Base-by-base conservation (phyloP, 2,329 filamentous ascomycete genomes). In the Penicillium expansum region DNA sequence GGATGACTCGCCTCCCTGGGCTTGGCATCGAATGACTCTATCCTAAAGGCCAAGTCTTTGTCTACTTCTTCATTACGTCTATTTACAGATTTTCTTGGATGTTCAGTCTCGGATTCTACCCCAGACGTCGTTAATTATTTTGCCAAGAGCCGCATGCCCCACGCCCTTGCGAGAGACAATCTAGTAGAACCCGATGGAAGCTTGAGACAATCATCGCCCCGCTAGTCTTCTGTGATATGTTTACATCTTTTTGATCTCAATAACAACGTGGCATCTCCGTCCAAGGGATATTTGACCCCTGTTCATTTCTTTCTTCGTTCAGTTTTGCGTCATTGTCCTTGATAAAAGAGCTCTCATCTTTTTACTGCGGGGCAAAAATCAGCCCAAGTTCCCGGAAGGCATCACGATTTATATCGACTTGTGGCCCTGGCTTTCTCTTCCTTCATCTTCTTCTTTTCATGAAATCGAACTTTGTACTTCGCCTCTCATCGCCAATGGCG, bases 121-220 rank as follows among this genome's bases (percentile, higher is more conserved):
- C 16, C 35, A 24, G 5, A 41, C 5, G n/a, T 4, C 13, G 39
- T 24, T 3, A 6, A 33, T 14, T 44, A 9, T 27, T 13, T 18
- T 20, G 54, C 54, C 54, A 56, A 56, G 54, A 55, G 30, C 51
- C 32, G 44, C 48, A 49, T 48, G 43, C 43, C 57, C 52, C 58
- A 58, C 66, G 67, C 67, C 68, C 65, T 70, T 69, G 38, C 59
- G 47, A 53, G 55, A 68, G 64, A 63, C 67, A 69, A 58, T 60
- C 63, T 71, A 61, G 70, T 71, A 62, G 71, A 73, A 73, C 65
- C 69, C 48, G 44, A 71, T 73, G 65, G 71, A 73, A 73, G 45
- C 56, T 39, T 57, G 58, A 59, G 54, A 61, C 56, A 59, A 60
- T 20, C 20, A 56, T 57, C 54, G 39, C 44, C 48, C 49, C 56